These are phyloP conservation scores for Pterocarpus santalinus DNA, from an alignment of 306 rosid species.

Conservation along the genomic window DNA sequence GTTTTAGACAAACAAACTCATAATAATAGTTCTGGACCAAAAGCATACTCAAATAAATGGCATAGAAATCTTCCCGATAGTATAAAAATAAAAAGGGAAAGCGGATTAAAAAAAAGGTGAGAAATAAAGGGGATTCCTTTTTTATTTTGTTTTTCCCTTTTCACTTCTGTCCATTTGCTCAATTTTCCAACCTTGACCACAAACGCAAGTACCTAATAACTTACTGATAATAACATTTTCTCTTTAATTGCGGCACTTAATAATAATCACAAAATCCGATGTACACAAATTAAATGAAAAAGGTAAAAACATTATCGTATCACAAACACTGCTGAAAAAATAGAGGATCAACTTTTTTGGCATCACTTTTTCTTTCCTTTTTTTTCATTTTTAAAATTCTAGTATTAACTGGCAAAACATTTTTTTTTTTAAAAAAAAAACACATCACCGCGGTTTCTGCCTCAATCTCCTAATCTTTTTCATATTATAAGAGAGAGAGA, in stretches of 20 bases:
- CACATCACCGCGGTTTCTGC: slow-evolving; percentile 49
- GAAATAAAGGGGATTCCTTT: slow-evolving; percentile 16
- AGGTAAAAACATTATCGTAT: slow-evolving; percentile 42
- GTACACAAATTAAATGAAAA: slow-evolving; percentile 31
- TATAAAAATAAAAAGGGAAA: slow-evolving; percentile 1
- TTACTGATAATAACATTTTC: slow-evolving; percentile 5
- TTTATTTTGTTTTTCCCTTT: background rate
- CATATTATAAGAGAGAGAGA: slow-evolving; percentile 18
- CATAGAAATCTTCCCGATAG: background rate
- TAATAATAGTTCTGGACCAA: background rate
- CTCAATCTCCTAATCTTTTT: slow-evolving; percentile 39
- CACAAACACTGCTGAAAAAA: slow-evolving; percentile 43
- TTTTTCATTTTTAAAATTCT: slow-evolving; percentile 35
- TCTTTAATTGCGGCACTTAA: slow-evolving; percentile 28
- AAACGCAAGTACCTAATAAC: slow-evolving; percentile 28
- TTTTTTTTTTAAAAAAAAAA: slow-evolving; percentile 35
- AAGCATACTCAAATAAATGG: background rate
- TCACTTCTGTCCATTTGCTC: background rate
- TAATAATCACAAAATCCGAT: slow-evolving; percentile 24
- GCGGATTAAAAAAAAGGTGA: too few relatives aligned
- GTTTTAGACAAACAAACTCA: background rate
- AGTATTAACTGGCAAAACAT: slow-evolving; percentile 55
- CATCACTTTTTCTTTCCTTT: slow-evolving; percentile 8
- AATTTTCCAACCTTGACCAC: slow-evolving; percentile 5
- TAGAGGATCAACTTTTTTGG: slow-evolving; percentile 42